Conservation (phyloP, 768 basidiomycete species). For the Pisolithus orientalis region DNA sequence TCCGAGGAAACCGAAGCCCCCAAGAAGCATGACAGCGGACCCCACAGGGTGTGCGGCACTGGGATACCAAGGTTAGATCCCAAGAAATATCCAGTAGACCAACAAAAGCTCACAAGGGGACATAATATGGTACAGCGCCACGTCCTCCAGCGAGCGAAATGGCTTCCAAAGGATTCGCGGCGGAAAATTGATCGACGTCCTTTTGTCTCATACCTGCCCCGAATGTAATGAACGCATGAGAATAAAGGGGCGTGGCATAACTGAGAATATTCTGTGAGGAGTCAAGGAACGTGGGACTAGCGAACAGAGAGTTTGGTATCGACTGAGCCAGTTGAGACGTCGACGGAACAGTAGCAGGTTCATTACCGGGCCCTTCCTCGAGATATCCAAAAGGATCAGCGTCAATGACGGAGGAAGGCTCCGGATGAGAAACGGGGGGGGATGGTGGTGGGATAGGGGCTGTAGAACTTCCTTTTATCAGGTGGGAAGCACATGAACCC, state of each 20-base stretch:
- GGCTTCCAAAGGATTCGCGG: conserved; percentile 59
- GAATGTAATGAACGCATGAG: conserved; percentile 78
- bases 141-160: conserved; percentile 43
- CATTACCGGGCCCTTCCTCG: conserved; percentile 30
- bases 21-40: conserved; percentile 74
- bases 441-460: conserved; percentile 3
- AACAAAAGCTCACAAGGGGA: conserved; percentile 57
- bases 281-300: conserved; percentile 26
- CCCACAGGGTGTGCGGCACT: conserved; percentile 78
- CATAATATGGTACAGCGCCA: conserved; percentile 67
- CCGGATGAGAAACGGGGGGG: neutral
- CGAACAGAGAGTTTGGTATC: conserved; percentile 29
- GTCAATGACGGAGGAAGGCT: conserved; percentile 9
- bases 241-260: conserved; percentile 53
- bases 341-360: conserved; percentile 17
- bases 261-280: conserved; percentile 36
- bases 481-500: neutral
- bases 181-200: conserved; percentile 73
- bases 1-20: conserved; percentile 86
- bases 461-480: neutral
- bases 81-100: conserved; percentile 1
- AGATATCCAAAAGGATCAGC: conserved; percentile 62
- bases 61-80: neutral
- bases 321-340: conserved; percentile 16
- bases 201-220: conserved; percentile 84